These are phyloP conservation scores for Starmerella cellae DNA, from an alignment of 805 yeast genomes.

Conservation along the genomic window DNA sequence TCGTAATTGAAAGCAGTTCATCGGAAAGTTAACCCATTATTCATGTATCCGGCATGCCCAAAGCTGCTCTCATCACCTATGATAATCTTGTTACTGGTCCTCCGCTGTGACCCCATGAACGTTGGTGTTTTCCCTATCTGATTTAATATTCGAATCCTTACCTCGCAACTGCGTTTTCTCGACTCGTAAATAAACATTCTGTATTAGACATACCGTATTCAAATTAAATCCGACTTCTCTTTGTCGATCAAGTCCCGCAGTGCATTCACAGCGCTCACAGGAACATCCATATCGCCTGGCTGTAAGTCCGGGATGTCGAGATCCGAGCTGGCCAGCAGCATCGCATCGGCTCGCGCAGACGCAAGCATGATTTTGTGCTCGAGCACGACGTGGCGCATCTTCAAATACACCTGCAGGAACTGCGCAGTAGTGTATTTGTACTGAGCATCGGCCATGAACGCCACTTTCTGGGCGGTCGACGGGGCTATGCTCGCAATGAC, in stretches of 20 bases:
- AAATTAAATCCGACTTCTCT: too few relatives aligned
- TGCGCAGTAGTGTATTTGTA: conserved; percentile 22
- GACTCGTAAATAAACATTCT: too few relatives aligned
- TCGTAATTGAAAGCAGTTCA: too few relatives aligned
- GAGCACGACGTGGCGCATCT: conserved; percentile 18
- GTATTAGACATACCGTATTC: too few relatives aligned
- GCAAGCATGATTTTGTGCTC: conserved; percentile 18
- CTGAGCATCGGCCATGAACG: conserved; percentile 20
- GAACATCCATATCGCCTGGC: conserved; percentile 4
- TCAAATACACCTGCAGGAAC: conserved; percentile 19
- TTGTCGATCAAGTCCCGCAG: conserved; percentile 6
- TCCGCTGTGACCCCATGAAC: too few relatives aligned
- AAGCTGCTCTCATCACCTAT: too few relatives aligned
- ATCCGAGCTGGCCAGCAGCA: conserved; percentile 5
- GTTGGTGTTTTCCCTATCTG: too few relatives aligned
- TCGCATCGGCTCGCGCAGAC: conserved; percentile 15
- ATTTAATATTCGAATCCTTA: too few relatives aligned
- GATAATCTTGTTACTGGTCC: too few relatives aligned
- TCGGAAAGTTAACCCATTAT: too few relatives aligned
- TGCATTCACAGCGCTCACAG: conserved; percentile 14
- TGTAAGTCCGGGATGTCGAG: not conserved
- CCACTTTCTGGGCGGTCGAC: conserved; percentile 16
- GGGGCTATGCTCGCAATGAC: conserved; percentile 19
- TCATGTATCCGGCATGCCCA: too few relatives aligned
- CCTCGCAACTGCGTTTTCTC: too few relatives aligned